Percentiles rank a stretch among this genome's conserved stretches.
These are phyloP conservation scores for Dactylellina leptospora DNA, from an alignment of 2,329 filamentous ascomycete genomes.

Conservation along the genomic window DNA sequence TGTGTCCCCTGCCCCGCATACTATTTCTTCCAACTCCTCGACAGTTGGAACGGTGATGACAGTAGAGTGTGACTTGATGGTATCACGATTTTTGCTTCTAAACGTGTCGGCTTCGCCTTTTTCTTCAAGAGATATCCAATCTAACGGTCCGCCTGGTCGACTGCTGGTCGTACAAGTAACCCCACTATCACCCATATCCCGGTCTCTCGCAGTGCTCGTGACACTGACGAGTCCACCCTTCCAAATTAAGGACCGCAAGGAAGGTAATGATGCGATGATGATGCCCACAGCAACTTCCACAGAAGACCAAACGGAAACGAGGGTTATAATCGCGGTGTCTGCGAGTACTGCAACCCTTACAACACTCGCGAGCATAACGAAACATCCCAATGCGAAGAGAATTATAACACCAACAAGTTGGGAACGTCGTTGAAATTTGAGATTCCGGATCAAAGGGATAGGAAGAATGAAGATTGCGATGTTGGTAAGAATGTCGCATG, in stretches of 20 bases:
- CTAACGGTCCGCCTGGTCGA: conserved; percentile 21
- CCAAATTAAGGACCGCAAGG: conserved; percentile 28
- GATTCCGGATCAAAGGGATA: conserved; percentile 41
- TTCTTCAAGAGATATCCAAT: conserved; percentile 48
- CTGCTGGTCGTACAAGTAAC: conserved; percentile 34
- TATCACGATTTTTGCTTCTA: conserved; percentile 40
- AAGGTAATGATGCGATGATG: conserved; percentile 38
- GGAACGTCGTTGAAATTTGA: conserved; percentile 47
- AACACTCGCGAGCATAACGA: conserved; percentile 46
- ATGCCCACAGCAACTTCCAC: conserved; percentile 44
- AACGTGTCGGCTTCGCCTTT: conserved; percentile 40
- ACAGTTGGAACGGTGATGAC: conserved; percentile 47
- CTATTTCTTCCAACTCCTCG: conserved; percentile 46
- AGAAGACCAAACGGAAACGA: conserved; percentile 47
- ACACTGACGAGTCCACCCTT: conserved; percentile 26
- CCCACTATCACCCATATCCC: conserved; percentile 24
- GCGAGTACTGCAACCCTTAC: conserved; percentile 41
- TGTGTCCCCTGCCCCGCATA: conserved; percentile 22
- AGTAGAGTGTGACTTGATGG: conserved; percentile 46
- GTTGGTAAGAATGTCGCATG: conserved; percentile 46
- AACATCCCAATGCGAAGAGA: conserved; percentile 36
- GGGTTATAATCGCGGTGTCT: conserved; percentile 32
- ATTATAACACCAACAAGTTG: conserved; percentile 25
- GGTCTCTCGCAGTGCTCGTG: conserved; percentile 15
- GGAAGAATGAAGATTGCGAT: conserved; percentile 49